phyloP scores from a whole-genome alignment of 2,329 filamentous ascomycete genomes.

The Tolypocladium inflatum region DNA sequence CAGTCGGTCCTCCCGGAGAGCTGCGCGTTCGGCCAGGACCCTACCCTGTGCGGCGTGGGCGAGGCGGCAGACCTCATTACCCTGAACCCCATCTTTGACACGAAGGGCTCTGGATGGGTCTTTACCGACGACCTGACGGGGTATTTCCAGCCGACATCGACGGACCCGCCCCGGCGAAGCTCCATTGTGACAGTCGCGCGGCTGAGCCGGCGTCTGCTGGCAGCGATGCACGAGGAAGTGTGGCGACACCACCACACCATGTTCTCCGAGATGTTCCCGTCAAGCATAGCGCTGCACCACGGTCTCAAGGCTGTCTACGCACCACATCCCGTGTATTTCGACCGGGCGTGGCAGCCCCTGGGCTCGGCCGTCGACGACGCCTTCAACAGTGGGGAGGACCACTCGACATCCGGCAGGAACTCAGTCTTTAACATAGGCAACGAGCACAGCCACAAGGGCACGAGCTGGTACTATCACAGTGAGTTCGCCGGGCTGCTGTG shows the following conservation, averaged over 20 bases:
- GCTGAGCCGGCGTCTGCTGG: slow-evolving; percentile 54
- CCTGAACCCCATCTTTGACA: slow-evolving; percentile 68
- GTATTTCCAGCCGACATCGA: slow-evolving; percentile 43
- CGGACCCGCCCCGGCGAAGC: slow-evolving; percentile 49
- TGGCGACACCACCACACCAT: slow-evolving; percentile 57
- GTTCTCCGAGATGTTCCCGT: slow-evolving; percentile 75
- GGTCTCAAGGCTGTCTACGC: slow-evolving; percentile 72
- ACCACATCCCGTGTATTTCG: slow-evolving; percentile 72
- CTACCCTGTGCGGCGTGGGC: slow-evolving; percentile 51
- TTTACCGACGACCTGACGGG: slow-evolving; percentile 62
- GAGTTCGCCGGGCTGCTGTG: slow-evolving; percentile 71
- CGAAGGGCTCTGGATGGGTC: slow-evolving; percentile 62
- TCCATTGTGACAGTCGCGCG: slow-evolving; percentile 65
- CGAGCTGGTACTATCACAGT: slow-evolving; percentile 78
- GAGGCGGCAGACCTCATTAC: slow-evolving; percentile 70
- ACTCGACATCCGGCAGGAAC: slow-evolving; percentile 53
- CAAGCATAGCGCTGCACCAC: slow-evolving; percentile 61
- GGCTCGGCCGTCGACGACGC: slow-evolving; percentile 56
- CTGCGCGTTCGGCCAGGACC: slow-evolving; percentile 43
- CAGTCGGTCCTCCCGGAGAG: slow-evolving; percentile 43
- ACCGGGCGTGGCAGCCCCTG: slow-evolving; percentile 62
- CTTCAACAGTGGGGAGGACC: slow-evolving; percentile 69
- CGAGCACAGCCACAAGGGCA: slow-evolving; percentile 75
- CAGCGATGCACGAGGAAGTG: slow-evolving; percentile 68
- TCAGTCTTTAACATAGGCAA: slow-evolving; percentile 59